phyloP scores from a whole-genome alignment of 176 grass and related monocot species.

The Bolboschoenus planiculmis region DNA sequence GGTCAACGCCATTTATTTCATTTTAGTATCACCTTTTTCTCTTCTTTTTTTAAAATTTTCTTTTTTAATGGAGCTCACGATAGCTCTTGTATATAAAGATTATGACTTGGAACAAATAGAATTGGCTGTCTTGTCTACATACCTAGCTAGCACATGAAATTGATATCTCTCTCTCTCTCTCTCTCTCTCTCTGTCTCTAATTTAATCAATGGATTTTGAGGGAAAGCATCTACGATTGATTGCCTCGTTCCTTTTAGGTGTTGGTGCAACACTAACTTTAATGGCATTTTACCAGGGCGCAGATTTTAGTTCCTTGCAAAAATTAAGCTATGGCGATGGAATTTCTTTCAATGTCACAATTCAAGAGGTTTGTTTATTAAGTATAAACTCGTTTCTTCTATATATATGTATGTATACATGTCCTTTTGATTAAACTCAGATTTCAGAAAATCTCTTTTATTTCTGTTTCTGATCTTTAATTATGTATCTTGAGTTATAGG shows the following conservation, averaged over 20 bases:
- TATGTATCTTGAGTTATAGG: constrained; percentile 28
- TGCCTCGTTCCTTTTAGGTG: neutral
- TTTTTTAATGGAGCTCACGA: neutral
- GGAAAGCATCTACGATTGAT: neutral
- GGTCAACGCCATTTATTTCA: no score
- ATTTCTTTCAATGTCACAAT: neutral
- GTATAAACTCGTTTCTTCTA: neutral
- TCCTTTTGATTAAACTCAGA: no score
- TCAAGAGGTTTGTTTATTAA: neutral
- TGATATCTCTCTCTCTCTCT: no score
- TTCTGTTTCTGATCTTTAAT: no score
- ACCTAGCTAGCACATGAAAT: neutral
- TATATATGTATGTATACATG: no score
- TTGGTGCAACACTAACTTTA: neutral
- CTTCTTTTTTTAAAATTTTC: no score
- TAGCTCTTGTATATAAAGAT: neutral
- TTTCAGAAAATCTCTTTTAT: no score
- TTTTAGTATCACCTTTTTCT: no score
- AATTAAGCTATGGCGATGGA: neutral
- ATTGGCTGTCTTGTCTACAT: neutral
- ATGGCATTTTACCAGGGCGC: neutral
- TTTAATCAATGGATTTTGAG: neutral
- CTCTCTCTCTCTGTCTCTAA: neutral
- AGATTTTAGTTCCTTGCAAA: neutral
- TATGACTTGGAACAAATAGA: neutral